A percentile compares a stretch with the other conserved stretches of the same genome.
Conservation (phyloP, 352 stramenopile species). For the Pythium scleroteichum region DNA sequence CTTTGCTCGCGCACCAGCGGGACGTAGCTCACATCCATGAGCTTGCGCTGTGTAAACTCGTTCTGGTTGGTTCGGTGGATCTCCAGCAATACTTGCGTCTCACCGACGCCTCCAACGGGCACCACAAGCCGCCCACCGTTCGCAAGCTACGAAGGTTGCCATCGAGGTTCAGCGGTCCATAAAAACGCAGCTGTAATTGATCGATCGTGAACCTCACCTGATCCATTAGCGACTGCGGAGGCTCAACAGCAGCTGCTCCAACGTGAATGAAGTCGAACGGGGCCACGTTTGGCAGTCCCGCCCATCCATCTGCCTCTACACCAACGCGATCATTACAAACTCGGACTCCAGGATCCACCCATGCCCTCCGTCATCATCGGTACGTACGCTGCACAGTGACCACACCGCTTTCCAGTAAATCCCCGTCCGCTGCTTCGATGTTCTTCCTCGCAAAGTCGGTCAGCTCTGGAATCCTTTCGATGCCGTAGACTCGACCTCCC, state of each 20-base stretch:
- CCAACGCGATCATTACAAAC: too few species aligned
- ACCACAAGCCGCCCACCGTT: conserved; percentile 92
- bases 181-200: too few species aligned
- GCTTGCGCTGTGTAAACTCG: conserved; percentile 46
- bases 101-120: conserved; percentile 80
- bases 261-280: conserved; percentile 98
- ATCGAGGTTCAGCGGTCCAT: background rate
- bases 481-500: conserved; percentile 78
- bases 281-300: conserved; percentile 82
- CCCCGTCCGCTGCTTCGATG: conserved; percentile 71
- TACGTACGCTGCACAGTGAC: conserved; percentile 51
- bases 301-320: conserved; percentile 89
- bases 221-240: conserved; percentile 87
- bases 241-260: conserved; percentile 88
- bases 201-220: conserved; percentile 83
- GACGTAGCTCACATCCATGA: conserved; percentile 80
- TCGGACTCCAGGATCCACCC: too few species aligned
- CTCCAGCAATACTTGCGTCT: conserved; percentile 74
- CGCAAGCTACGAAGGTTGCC: conserved; percentile 30
- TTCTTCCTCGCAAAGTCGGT: conserved; percentile 85
- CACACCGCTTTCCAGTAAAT: conserved; percentile 71
- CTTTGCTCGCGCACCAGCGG: conserved; percentile 59
- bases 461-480: conserved; percentile 89
- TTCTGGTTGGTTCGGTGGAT: conserved; percentile 47
- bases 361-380: too few species aligned